phyloP scores from a whole-genome alignment of 768 basidiomycete species.

The Tricholoma bakamatsutake region DNA sequence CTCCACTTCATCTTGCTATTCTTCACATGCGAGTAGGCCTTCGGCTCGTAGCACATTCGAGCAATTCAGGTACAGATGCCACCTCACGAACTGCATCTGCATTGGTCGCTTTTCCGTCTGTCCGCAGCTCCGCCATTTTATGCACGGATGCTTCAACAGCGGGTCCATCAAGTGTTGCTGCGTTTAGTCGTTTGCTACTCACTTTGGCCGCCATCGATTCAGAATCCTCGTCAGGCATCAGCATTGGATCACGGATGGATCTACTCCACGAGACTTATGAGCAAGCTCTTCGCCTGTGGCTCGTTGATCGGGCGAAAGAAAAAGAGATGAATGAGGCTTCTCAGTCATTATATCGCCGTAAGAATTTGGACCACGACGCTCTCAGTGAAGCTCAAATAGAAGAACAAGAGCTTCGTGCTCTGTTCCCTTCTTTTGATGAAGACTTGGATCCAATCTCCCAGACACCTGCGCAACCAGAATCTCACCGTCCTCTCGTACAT shows the following conservation, averaged over 20 bases:
- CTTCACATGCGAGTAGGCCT: conserved; percentile 69
- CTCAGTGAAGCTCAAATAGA: conserved; percentile 70
- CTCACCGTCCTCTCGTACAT: conserved; percentile 23
- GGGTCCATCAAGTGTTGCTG: conserved; percentile 23
- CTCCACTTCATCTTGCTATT: conserved; percentile 62
- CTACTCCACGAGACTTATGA: conserved; percentile 53
- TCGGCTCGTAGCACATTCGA: conserved; percentile 34
- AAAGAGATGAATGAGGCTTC: conserved; percentile 57
- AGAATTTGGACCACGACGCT: conserved; percentile 44
- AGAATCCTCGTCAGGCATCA: conserved; percentile 38
- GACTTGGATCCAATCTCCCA: conserved; percentile 30
- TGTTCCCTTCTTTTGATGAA: conserved; percentile 86
- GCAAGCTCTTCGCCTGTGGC: conserved; percentile 76
- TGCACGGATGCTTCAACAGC: conserved; percentile 19
- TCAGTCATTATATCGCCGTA: conserved; percentile 72
- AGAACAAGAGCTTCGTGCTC: conserved; percentile 71
- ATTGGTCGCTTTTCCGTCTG: conserved; percentile 51
- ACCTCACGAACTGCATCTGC: conserved; percentile 22
- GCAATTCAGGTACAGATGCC: conserved; percentile 5
- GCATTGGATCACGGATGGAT: conserved; percentile 21
- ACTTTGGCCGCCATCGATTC: conserved; percentile 41
- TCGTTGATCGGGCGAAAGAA: conserved; percentile 68
- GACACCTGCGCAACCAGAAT: conserved; percentile 7
- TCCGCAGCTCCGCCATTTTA: conserved; percentile 34
- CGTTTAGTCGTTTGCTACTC: conserved; percentile 42